These are phyloP conservation scores for Liquidambar formosana DNA, from an alignment of 164 flowering plant species.

Conservation along the genomic window DNA sequence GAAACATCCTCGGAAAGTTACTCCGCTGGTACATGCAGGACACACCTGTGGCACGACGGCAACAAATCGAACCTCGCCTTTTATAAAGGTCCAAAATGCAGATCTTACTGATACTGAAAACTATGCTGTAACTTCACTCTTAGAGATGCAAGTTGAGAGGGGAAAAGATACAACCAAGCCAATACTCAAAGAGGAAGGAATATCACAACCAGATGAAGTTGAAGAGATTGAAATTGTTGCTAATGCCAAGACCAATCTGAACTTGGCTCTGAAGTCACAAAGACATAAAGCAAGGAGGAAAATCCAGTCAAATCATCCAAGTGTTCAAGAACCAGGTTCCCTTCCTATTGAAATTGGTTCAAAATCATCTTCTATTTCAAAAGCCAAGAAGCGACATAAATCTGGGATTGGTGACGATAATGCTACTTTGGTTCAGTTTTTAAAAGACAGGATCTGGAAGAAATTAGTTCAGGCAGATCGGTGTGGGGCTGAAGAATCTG, in stretches of 20 bases:
- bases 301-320: not conserved
- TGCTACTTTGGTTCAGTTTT: not conserved
- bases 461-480: not conserved
- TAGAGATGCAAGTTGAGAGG: slow-evolving; percentile 10
- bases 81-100: slow-evolving; percentile 4
- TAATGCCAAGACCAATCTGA: not conserved
- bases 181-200: slow-evolving; percentile 9
- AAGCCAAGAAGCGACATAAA: slow-evolving; percentile 6
- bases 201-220: not conserved
- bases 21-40: too few species aligned
- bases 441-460: not conserved
- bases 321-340: slow-evolving; percentile 1
- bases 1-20: too few species aligned
- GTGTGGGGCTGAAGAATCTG: not conserved
- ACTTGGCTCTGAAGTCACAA: slow-evolving; percentile 7
- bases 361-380: slow-evolving; percentile 9
- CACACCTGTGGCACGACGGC: too few species aligned
- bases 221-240: slow-evolving; percentile 8
- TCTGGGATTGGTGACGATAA: not conserved
- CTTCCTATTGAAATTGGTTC: not conserved
- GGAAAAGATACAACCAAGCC: slow-evolving; percentile 3
- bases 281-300: slow-evolving; percentile 14
- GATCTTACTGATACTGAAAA: slow-evolving; percentile 2
- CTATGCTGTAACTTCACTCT: slow-evolving; percentile 6
- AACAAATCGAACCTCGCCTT: too few species aligned